Percentiles rank a stretch among this genome's conserved stretches.
These are phyloP conservation scores for Fusarium robinianum DNA, from an alignment of 2,329 filamentous ascomycete species.

Conservation along the genomic window DNA sequence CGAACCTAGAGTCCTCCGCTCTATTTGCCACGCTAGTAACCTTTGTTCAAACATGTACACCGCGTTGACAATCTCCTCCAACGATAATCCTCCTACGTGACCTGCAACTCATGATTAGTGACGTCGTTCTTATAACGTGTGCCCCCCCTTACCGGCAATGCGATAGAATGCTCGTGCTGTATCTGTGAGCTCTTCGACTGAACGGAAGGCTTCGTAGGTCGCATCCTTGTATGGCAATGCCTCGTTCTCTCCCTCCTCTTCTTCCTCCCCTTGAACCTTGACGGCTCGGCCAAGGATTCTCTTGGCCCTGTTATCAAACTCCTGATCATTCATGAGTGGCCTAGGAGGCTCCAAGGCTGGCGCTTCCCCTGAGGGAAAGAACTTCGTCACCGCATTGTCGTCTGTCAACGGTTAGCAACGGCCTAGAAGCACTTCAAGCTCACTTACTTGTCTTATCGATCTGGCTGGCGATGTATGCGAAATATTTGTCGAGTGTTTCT, in stretches of 20 bases:
- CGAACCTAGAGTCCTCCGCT: slow-evolving; percentile 1
- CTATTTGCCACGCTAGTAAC: slow-evolving; percentile 43
- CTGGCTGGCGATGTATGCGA: slow-evolving; percentile 49
- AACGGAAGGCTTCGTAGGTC: slow-evolving; percentile 41
- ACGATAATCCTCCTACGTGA: slow-evolving; percentile 40
- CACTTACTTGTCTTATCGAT: slow-evolving; percentile 42
- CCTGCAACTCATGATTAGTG: slow-evolving; percentile 31
- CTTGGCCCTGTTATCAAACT: slow-evolving; percentile 31
- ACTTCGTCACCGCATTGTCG: slow-evolving; percentile 38
- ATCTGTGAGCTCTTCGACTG: slow-evolving; percentile 39
- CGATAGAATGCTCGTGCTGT: slow-evolving; percentile 40
- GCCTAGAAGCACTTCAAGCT: too few relatives aligned
- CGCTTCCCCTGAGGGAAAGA: slow-evolving; percentile 42
- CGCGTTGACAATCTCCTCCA: slow-evolving; percentile 42
- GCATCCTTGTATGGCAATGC: slow-evolving; percentile 1
- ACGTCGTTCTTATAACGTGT: neutral
- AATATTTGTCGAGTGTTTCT: slow-evolving; percentile 67
- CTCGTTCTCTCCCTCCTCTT: slow-evolving; percentile 5
- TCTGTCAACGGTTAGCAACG: slow-evolving; percentile 28
- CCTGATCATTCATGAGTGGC: slow-evolving; percentile 33
- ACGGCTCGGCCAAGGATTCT: slow-evolving; percentile 29
- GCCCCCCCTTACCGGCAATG: slow-evolving; percentile 38
- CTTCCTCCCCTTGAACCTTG: slow-evolving; percentile 12
- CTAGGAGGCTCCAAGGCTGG: slow-evolving; percentile 16
- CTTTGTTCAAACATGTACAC: slow-evolving; percentile 47